Percentiles rank a stretch among this genome's conserved stretches.
Conservation (phyloP, 164 flowering plant genomes). For the Paratinospora sagittata region DNA sequence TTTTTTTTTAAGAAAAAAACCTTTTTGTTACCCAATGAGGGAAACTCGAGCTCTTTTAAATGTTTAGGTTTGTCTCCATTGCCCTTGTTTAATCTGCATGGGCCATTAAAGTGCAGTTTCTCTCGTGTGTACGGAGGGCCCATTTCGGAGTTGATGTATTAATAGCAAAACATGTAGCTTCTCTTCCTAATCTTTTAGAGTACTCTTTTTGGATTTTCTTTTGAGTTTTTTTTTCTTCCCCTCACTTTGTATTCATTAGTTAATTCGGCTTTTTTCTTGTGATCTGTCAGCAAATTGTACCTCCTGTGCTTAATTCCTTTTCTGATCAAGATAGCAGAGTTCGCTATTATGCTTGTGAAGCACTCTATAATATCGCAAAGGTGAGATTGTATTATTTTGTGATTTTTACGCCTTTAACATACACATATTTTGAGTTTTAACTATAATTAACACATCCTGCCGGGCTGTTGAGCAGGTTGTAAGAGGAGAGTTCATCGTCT, state of each 20-base stretch:
- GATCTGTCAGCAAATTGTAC: slow-evolving; percentile 80
- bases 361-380: slow-evolving; percentile 97
- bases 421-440: not conserved
- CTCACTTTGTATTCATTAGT: slow-evolving; percentile 1
- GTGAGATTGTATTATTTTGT: slow-evolving; percentile 31
- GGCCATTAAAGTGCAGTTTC: no score
- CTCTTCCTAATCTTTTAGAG: not conserved
- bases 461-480: slow-evolving; percentile 65
- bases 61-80: no score
- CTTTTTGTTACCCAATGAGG: no score
- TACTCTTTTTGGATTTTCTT: not conserved
- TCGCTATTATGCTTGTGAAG: slow-evolving; percentile 99
- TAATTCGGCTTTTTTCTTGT: slow-evolving; percentile 11
- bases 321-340: slow-evolving; percentile 96
- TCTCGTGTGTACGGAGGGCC: no score
- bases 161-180: not conserved
- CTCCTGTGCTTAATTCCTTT: slow-evolving; percentile 85
- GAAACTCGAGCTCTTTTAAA: no score
- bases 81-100: no score
- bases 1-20: no score
- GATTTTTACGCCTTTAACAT: not conserved
- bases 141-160: no score
- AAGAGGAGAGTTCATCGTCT: slow-evolving; percentile 91
- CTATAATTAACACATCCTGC: not conserved
- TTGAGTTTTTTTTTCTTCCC: not conserved